Evolutionary conservation across 257 asterid genomes (phyloP), one percentile per base, ranked within the genome.

Genomic region (Coffea eugenioides): DNA sequence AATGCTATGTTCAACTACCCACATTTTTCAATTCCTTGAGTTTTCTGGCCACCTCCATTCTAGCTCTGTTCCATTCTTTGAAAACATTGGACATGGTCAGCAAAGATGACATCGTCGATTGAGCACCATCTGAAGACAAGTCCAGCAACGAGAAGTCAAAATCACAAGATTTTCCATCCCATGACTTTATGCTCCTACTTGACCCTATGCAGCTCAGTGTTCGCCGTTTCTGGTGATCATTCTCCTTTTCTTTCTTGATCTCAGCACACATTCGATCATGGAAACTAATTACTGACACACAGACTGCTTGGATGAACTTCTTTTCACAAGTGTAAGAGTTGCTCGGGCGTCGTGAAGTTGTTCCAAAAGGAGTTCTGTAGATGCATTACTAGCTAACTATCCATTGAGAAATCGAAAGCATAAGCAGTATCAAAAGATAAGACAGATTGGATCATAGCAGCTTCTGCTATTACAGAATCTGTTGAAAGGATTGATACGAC

Each of bases 121-220:
- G 95, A 10, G 88, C 45, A 64, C 94, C 90, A 71, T 91, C 98
- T 64, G 97, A 85, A 5, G 97, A 86, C 5, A 80, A 76, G 61
- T 84, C 87, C 65, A 84, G 9, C 10, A 84, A 79, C 7, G 85
- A 91, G 0, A 85, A 48, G 61, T 79, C 81, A 39, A 83, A 81
- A 20, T 92, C 97, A 49, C 90, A 88, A 56, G 95, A 91, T 16
- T 90, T 96, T 0, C 90, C 90, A 27, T 90, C 91, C 79, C 91
- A 89, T 0, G 93, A 90, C 39, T 83, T 83, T 49, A 86, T 87
- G 87, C 96, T 91, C 84, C 87, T 86, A 90, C 85, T 78, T 52
- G 93, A 93, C n/a, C 93, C 97, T 4, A 85, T 83, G 25, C 90
- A 89, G 82, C 93, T 91, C 80, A 92, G 90, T 86, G 91, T 79